Base-by-base conservation (phyloP, 805 yeast genomes). In the Saccharomyces paradoxus region DNA sequence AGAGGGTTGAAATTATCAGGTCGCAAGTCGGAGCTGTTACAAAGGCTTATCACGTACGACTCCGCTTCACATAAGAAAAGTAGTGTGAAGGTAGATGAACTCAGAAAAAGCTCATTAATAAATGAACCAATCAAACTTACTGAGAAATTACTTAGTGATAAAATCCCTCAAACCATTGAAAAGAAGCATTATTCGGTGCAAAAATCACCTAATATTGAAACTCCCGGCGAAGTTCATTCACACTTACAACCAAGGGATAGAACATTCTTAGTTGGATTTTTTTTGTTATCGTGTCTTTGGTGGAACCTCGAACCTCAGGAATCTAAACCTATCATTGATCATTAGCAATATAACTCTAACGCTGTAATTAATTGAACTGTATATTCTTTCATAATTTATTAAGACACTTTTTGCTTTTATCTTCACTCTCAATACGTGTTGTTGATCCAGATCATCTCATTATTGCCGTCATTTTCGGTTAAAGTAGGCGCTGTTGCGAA, bases 1-100 rank as follows among this genome's bases (percentile, higher is more conserved):
- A 76, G 84, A 56, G 87, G 87, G 0, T 66, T 84, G 56, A 81
- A 78, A 60, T 77, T 83, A 0, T 70, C 81, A n/a, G 90, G 90
- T 13, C 75, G 75, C 50, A 84, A 84, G 62, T 67, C 77, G 9
- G 88, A 84, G 30, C 69, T 84, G 26, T 74, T 83, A 27, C 63
- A 69, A 9, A 66, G 76, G 53, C 44, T 37, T 37, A 37, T 37
- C 22, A 37, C 44, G 22, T 17, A 37, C 24, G 44, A 37, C 8
- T 37, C 44, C 22, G 8, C 4, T 37, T 37, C 44, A 37, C 4
- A 37, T 17, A 37, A 8, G 13, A 37, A 17, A 37, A 37, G 24
- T 5, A 37, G 17, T 10, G 10, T 17, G 7, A 37, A 37, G 22
- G 2, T 17, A 37, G 13, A 37, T 17, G 44, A 8, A 37, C 24